Evolutionary conservation across 352 stramenopile species (phyloP), one percentile per base, ranked within the genome.

Genomic region (Phytophthora gonapodyides): DNA sequence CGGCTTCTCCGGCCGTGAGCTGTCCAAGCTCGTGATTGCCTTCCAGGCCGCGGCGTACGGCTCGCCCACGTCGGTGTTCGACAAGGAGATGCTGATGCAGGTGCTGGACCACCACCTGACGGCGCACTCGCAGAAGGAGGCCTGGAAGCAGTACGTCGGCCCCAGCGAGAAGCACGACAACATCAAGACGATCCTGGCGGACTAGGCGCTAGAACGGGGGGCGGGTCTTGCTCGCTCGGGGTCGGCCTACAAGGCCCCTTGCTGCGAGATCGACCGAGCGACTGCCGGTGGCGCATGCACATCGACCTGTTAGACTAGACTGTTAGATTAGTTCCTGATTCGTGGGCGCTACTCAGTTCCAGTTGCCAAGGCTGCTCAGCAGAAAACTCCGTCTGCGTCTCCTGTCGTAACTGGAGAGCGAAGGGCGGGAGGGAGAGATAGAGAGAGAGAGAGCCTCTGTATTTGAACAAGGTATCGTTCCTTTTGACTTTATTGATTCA

Each of bases 21-120:
- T 99, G 65, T 98, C 94, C 38, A 99, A 99, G 89, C 85, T 99
- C 38, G 97, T 98, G 46, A 99, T 99, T 75, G 97, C 96, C 33
- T 99, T 98, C 96, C 97, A 99, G 83, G 96, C 97, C 13, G 87
- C 96, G 16, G 97, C 97, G 2, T 99, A 99, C 75, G 97, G 97
- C 55, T 98, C 91, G 37, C 79, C 93, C 31, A 96, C 92, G 49
- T 96, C 91, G 11, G 83, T 96, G 33, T 94, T 99, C 66, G 96
- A 96, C 65, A 89, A 96, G 65, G 75, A 94, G 47, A 89, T 97
- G 69, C 97, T 99, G 70, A 89, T 93, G 69, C 86, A 97, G 64
- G 94, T 97, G 46, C 81, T 99, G 31, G 76, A 97, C 40, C 87
- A 98, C 67, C 94, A 98, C 73, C 90, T 98, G 59, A 89, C 84